phyloP scores from a whole-genome alignment of 2,329 filamentous ascomycete genomes.

The Pseudogymnoascus sp. region DNA sequence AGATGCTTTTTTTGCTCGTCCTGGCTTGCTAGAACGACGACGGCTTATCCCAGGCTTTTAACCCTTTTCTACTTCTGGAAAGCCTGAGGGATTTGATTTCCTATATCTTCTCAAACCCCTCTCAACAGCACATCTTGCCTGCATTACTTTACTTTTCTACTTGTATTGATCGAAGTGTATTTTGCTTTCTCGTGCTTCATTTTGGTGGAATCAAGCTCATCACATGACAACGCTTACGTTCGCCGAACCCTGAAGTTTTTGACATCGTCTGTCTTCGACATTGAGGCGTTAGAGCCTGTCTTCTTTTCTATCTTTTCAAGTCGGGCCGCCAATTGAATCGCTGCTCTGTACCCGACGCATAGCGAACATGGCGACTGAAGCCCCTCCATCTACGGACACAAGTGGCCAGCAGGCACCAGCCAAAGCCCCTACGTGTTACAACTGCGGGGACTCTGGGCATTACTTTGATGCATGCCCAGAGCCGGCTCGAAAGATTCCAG shows the following conservation, averaged over 20 bases:
- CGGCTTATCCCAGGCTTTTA: not conserved
- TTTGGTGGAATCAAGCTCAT: slow-evolving; percentile 3
- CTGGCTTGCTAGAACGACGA: slow-evolving; percentile 8
- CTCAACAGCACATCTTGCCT: not conserved
- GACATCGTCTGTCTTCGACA: not conserved
- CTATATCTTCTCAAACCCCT: not conserved
- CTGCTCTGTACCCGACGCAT: not conserved
- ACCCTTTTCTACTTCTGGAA: slow-evolving; percentile 1
- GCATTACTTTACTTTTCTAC: not conserved
- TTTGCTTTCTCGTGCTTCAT: not conserved
- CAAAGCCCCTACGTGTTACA: slow-evolving; percentile 37
- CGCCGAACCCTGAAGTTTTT: not conserved
- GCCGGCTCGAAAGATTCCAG: slow-evolving; percentile 38
- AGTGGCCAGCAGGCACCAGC: not conserved
- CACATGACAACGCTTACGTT: slow-evolving; percentile 3
- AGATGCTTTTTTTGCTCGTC: slow-evolving; percentile 3
- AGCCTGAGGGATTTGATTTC: not conserved
- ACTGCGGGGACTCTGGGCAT: slow-evolving; percentile 43
- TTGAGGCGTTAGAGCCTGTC: not conserved
- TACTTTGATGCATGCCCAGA: slow-evolving; percentile 47
- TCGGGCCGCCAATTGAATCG: not conserved
- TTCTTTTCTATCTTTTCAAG: not conserved
- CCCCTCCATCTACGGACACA: not conserved
- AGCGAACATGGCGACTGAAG: not conserved
- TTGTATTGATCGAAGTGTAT: not conserved